Base-by-base conservation (phyloP, 495 filamentous ascomycete species). In the Xylaria acuta region DNA sequence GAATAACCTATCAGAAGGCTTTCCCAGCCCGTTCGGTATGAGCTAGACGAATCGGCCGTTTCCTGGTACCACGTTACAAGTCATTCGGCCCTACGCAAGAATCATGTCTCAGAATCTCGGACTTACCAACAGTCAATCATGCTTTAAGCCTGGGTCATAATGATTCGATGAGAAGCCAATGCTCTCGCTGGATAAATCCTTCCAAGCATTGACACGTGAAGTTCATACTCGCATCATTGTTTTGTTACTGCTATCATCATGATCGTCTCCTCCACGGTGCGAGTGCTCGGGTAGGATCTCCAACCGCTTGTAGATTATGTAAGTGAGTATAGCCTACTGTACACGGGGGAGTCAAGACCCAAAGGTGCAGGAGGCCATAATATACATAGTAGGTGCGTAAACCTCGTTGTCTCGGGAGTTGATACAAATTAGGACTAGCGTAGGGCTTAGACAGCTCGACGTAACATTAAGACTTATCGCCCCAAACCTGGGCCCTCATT, bases 51-150 rank as follows among this genome's bases (percentile, higher is more conserved):
- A 43, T 54, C 47, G n/a, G 65, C 18, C n/a, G 45, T 51, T 51
- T 38, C 65, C 49, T 67, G 34, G 49, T 43, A 43, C 38, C 27
- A 64, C 38, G 60, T 43, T 64, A 41, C 32, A 43, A 32, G 65
- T 67, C n/a, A 67, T 67, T 67, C 65, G 65, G 65, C 65, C 65
- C 65, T 67, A 67, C 65, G 49, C 47, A 38, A 16, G 45, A 51
- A 56, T 67, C 47, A 30, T 67, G 65, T 67, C 65, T 67, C 65
- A 67, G 47, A 22, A 51, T 67, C 36, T 67, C 65, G 47, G 49
- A 43, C 47, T 27, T 41, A 64, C 38, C n/a, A 30, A 34, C 25
- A 43, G 62, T 47, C 38, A 64, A 45, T 45, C 34, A 41, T 40
- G n/a, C 60, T 56, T 32, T 27, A 8, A 38, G 16, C 27, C 34